Evolutionary conservation across 2,329 filamentous ascomycete species (phyloP).

Genomic region (Aspergillus ibericus): DNA sequence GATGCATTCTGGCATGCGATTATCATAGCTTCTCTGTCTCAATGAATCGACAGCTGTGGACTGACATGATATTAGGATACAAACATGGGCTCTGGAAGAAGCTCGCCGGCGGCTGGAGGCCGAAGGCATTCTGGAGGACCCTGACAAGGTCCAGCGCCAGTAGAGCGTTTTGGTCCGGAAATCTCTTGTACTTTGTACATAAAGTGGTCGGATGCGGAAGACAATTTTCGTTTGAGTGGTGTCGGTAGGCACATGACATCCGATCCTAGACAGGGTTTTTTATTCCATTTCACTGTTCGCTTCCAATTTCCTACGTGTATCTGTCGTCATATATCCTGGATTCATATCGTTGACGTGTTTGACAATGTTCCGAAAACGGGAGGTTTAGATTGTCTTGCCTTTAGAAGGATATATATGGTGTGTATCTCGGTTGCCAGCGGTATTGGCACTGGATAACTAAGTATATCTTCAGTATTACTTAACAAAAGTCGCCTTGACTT

Average conservation of each 20-base stretch:
- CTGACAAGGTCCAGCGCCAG: slow-evolving; percentile 60
- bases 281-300: slow-evolving; percentile 30
- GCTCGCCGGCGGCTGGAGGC: slow-evolving; percentile 91
- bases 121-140: slow-evolving; percentile 89
- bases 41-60: not conserved
- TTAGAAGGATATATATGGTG: not conserved
- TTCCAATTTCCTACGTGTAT: slow-evolving; percentile 24
- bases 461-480: not conserved
- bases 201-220: slow-evolving; percentile 35
- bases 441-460: not conserved
- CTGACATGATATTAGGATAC: slow-evolving; percentile 67
- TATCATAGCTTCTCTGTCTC: not conserved
- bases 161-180: slow-evolving; percentile 25
- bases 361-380: slow-evolving; percentile 11
- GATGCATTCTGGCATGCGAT: not conserved
- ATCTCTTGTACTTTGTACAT: slow-evolving; percentile 44
- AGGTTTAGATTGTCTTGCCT: slow-evolving; percentile 10
- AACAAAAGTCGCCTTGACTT: not conserved
- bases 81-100: slow-evolving; percentile 98
- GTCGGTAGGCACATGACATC: slow-evolving; percentile 32
- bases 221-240: slow-evolving; percentile 31
- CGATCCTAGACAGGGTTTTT: slow-evolving; percentile 36
- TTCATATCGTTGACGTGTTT: slow-evolving; percentile 15
- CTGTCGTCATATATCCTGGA: slow-evolving; percentile 22
- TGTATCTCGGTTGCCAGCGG: not conserved